Percentiles rank a stretch among this genome's conserved stretches.
Evolutionary conservation across 768 basidiomycete genomes (phyloP).

Genomic region (Daedalea quercina): DNA sequence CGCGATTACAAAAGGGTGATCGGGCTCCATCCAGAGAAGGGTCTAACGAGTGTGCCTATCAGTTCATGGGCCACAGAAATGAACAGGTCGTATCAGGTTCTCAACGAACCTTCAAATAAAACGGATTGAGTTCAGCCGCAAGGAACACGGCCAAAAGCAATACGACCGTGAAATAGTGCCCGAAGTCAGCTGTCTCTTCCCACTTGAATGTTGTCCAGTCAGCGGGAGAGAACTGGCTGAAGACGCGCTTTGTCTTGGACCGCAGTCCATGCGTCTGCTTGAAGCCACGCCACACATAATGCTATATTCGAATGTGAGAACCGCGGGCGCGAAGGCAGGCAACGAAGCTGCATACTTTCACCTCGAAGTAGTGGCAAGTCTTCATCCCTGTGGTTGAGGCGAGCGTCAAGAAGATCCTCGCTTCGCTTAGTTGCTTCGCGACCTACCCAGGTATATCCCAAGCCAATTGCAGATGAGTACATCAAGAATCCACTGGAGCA

Average conservation of each 20-base stretch:
- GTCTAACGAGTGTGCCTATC: constrained; percentile 28
- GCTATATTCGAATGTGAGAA: constrained; percentile 34
- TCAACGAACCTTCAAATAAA: constrained; percentile 68
- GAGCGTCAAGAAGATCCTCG: constrained; percentile 5
- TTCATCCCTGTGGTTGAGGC: constrained; percentile 61
- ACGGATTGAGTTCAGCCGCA: constrained; percentile 81
- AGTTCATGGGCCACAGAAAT: constrained; percentile 2
- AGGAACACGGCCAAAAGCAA: constrained; percentile 71
- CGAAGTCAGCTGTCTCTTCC: constrained; percentile 70
- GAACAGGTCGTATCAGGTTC: not conserved
- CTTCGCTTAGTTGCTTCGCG: constrained; percentile 19
- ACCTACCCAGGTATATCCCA: constrained; percentile 71
- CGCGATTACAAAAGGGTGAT: constrained; percentile 77
- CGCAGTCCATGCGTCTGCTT: constrained; percentile 71
- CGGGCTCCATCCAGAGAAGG: constrained; percentile 84
- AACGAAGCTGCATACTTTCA: constrained; percentile 46
- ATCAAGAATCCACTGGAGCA: constrained; percentile 72
- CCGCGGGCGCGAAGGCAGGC: not conserved
- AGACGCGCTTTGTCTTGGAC: constrained; percentile 71
- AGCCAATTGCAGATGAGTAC: constrained; percentile 86
- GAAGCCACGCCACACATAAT: constrained; percentile 81
- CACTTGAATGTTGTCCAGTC: constrained; percentile 87
- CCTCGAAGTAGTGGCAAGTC: constrained; percentile 80
- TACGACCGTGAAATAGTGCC: constrained; percentile 71
- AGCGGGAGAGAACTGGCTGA: constrained; percentile 81